Evolutionary conservation across 1,284 basidiomycete genomes (phyloP), one percentile per base, ranked within the genome.

Genomic region (Grifola frondosa): DNA sequence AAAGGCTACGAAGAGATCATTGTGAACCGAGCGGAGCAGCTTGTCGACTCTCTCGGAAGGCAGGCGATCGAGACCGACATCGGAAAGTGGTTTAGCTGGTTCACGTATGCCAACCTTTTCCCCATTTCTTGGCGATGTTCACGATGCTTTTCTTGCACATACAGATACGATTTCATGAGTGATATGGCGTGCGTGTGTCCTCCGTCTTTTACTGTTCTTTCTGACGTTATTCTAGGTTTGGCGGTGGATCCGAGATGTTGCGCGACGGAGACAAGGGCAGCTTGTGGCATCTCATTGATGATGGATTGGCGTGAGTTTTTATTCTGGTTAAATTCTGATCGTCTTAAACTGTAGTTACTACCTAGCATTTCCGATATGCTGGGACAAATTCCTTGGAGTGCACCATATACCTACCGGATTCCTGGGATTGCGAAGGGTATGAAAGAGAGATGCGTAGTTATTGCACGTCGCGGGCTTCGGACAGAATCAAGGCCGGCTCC

Each of bases 171-270:
- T 46, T 57, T 63, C 45, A 63, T 63, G 61, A 53, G 58, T 35
- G 61, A 63, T 44, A 54, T 61, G 54, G 60, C 55, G 61, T 63
- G 42, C 52, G 57, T 53, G 22, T n/a, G n/a, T n/a, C n/a, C n/a
- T n/a, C n/a, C n/a, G n/a, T n/a, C 13, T 19, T 24, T 25, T 16
- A 23, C 5, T 11, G 19, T 15, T 19, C 16, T 15, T 13, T 4
- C 24, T 22, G 15, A n/a, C 23, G 15, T n/a, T 12, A 19, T 17
- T 34, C 22, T 38, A 61, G 59, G 16, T 61, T 61, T 29, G 59
- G 59, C 24, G 57, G 59, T 9, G 56, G 58, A 5, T 52, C 52
- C 37, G 58, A 59, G 47, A 58, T 59, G 56, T 42, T 60, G 47
- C 52, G 52, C 10, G 56, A 60, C 31, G 58, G 56, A 11, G 58